Percentiles rank a stretch among this genome's conserved stretches.
These are phyloP conservation scores for Huiozyma sinensis DNA, from an alignment of 805 yeast species.

Conservation along the genomic window DNA sequence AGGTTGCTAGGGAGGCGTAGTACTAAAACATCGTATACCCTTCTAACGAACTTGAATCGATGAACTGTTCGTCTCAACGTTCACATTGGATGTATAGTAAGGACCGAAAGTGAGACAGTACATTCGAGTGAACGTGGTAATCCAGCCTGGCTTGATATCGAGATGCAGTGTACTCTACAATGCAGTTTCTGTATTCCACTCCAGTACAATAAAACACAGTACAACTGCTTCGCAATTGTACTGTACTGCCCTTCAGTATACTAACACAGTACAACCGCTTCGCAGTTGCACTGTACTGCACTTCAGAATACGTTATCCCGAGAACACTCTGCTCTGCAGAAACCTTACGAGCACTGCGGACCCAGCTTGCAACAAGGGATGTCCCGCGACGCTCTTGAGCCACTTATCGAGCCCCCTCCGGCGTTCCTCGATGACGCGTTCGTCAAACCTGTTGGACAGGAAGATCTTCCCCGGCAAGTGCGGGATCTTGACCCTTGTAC, in stretches of 20 bases:
- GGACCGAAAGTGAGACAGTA: too few species aligned
- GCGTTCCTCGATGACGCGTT: constrained; percentile 73
- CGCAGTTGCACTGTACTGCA: neutral
- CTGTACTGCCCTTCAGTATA: too few species aligned
- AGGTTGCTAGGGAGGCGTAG: too few species aligned
- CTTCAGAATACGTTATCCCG: constrained; percentile 10
- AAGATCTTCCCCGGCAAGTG: constrained; percentile 82
- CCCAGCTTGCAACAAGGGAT: constrained; percentile 86
- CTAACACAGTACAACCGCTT: neutral
- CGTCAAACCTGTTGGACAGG: constrained; percentile 61
- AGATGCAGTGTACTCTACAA: too few species aligned
- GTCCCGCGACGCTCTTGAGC: constrained; percentile 73
- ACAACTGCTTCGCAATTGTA: too few species aligned
- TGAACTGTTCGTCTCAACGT: too few species aligned
- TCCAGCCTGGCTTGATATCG: too few species aligned
- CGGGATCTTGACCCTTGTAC: constrained; percentile 65
- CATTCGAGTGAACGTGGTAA: too few species aligned
- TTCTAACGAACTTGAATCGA: too few species aligned
- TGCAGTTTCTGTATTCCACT: neutral
- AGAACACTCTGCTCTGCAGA: constrained; percentile 62
- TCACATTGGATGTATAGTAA: too few species aligned
- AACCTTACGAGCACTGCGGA: constrained; percentile 68
- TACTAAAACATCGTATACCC: too few species aligned
- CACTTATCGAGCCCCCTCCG: constrained; percentile 77
- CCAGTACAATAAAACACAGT: too few species aligned